Percentiles rank a stretch among this genome's conserved stretches.
These are phyloP conservation scores for Fagus sylvatica DNA, from an alignment of 306 rosid species.

Conservation along the genomic window DNA sequence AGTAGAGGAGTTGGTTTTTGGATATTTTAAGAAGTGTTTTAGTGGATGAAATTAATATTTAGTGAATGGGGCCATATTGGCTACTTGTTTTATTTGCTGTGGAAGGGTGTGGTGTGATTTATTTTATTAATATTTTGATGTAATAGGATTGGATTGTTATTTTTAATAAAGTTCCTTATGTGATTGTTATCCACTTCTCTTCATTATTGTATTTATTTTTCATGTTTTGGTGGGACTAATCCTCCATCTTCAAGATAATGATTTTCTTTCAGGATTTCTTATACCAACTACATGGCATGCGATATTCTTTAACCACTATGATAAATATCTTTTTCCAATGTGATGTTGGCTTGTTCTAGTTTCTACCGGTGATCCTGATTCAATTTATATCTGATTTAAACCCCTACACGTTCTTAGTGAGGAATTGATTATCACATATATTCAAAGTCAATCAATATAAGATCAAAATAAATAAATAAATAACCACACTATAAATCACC, in stretches of 20 bases:
- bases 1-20: background rate
- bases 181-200: background rate
- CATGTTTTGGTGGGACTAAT: background rate
- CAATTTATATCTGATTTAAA: no score
- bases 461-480: no score
- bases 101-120: slow-evolving; percentile 12
- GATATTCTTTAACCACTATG: background rate
- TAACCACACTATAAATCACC: no score
- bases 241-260: background rate
- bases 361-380: no score
- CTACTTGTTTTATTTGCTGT: background rate
- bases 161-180: background rate
- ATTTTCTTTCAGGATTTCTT: background rate
- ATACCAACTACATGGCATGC: background rate
- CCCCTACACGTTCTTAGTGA: no score
- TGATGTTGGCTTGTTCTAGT: background rate
- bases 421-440: no score
- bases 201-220: background rate
- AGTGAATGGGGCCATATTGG: slow-evolving; percentile 1
- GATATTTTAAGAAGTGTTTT: background rate
- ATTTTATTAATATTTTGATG: background rate
- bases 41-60: background rate
- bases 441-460: no score
- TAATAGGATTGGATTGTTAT: background rate
- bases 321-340: background rate